Base-by-base conservation (phyloP, 208 protist species). In the Wallacemonas sp. region DNA sequence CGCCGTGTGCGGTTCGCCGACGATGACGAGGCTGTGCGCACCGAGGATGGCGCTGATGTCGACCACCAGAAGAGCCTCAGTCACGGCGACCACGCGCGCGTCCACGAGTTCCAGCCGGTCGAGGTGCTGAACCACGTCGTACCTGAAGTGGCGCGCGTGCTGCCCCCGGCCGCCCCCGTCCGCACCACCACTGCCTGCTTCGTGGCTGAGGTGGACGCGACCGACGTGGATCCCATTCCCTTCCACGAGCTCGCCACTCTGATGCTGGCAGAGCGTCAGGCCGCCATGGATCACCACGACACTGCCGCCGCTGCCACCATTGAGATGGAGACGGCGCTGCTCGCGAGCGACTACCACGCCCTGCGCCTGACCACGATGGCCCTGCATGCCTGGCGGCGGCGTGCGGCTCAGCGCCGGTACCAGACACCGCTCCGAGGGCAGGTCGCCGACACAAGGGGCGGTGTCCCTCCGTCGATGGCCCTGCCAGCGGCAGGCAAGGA, bases 311-410 rank as follows among this genome's bases (percentile, higher is more conserved):
- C 20, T 25, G n/a, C 11, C 12, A n/a, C 52, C 7, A 39, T 59
- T 7, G 52, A 59, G 20, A 20, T 3, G 31, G 52, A 59, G 31
- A 18, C 39, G 52, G 29, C n/a, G 10, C 32, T 59, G 26, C 52
- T 59, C n/a, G 52, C 52, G 4, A 59, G 29, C n/a, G 52, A 59
- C 31, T 59, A 42, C 31, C 32, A 59, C 32, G 52, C 52, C 3
- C 52, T 59, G 7, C 52, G 32, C 12, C 52, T 59, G 3, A 41
- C 52, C 8, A 36, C 16, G 29, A 25, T 18, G 3, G 52, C 52
- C 3, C 52, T 59, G 8, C 52, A 23, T 14, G 29, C 10, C 31
- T 59, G 52, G 52, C 52, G 48, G n/a, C n/a, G n/a, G n/a, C n/a
- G n/a, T n/a, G n/a, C n/a, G n/a, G n/a, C n/a, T n/a, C n/a, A n/a